Conservation (phyloP, 129 eudicot species). For the Flaveria trinervia region DNA sequence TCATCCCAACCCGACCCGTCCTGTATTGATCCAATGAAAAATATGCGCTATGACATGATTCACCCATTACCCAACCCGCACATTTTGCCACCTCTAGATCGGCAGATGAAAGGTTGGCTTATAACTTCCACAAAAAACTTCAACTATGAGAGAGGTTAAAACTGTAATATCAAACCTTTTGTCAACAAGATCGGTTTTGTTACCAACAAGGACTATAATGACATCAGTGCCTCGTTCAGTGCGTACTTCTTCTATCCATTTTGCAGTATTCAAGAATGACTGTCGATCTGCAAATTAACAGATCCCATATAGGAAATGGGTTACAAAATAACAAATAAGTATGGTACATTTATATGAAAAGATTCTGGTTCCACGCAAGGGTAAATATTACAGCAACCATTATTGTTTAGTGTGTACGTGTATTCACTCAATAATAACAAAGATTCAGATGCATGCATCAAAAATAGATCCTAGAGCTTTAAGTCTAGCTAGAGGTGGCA, state of each 20-base stretch:
- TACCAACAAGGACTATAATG: constrained; percentile 89
- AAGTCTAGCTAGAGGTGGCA: background rate
- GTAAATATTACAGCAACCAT: background rate
- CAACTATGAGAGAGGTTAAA: constrained; percentile 1
- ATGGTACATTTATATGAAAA: constrained; percentile 1
- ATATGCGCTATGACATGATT: background rate
- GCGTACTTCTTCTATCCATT: constrained; percentile 93
- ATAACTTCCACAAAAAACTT: background rate
- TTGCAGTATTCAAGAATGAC: constrained; percentile 82
- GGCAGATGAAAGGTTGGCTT: background rate
- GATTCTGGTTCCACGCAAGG: constrained; percentile 7
- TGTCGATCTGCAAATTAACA: constrained; percentile 62
- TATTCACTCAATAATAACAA: background rate
- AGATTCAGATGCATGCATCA: constrained; percentile 8
- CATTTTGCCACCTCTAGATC: background rate
- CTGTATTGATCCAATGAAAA: background rate
- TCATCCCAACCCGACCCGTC: background rate
- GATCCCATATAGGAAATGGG: constrained; percentile 8
- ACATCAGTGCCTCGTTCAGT: constrained; percentile 90
- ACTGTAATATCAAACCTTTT: constrained; percentile 57
- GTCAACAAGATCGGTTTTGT: constrained; percentile 95
- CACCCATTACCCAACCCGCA: background rate
- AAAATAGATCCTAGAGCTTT: background rate
- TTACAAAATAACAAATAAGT: background rate
- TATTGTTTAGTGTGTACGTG: constrained; percentile 8